Evolutionary conservation across 2,329 filamentous ascomycete species (phyloP).

Genomic region (Pseudocercospora macadamiae): DNA sequence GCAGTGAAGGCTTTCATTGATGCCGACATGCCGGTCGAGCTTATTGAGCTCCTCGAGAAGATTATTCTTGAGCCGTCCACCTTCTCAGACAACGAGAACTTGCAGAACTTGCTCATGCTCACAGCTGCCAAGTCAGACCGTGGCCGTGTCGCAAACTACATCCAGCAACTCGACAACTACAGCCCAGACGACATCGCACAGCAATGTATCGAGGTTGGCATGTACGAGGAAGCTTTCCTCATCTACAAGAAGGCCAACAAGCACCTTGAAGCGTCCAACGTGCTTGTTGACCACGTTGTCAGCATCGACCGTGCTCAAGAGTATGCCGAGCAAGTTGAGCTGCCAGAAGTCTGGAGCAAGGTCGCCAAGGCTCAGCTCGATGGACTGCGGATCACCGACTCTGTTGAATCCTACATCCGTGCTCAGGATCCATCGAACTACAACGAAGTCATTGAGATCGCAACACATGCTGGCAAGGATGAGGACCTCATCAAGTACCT

Average conservation of each 20-base stretch:
- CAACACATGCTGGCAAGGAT: slow-evolving; percentile 93
- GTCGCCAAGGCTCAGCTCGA: slow-evolving; percentile 98
- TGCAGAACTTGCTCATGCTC: slow-evolving; percentile 95
- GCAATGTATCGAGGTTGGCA: slow-evolving; percentile 90
- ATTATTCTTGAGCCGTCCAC: slow-evolving; percentile 99
- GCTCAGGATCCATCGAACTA: slow-evolving; percentile 92
- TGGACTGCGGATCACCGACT: slow-evolving; percentile 86
- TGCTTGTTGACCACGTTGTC: slow-evolving; percentile 93
- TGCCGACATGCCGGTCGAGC: slow-evolving; percentile 86
- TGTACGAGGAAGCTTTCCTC: slow-evolving; percentile 96
- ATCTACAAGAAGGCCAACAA: slow-evolving; percentile 98
- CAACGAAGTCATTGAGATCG: slow-evolving; percentile 92
- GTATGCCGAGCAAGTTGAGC: slow-evolving; percentile 91
- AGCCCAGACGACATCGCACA: slow-evolving; percentile 89
- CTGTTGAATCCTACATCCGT: slow-evolving; percentile 96
- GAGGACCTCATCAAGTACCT: slow-evolving; percentile 96
- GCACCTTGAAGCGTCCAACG: slow-evolving; percentile 82
- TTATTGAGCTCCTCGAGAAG: slow-evolving; percentile 98
- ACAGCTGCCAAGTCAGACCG: slow-evolving; percentile 98
- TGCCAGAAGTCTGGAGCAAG: slow-evolving; percentile 96
- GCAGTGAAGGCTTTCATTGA: slow-evolving; percentile 92
- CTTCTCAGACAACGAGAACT: slow-evolving; percentile 94
- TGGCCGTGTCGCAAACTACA: slow-evolving; percentile 91
- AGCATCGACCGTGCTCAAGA: slow-evolving; percentile 97
- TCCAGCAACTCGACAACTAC: slow-evolving; percentile 86